Base-by-base conservation (phyloP, 2,329 filamentous ascomycete genomes). In the Graphilbum sp. region DNA sequence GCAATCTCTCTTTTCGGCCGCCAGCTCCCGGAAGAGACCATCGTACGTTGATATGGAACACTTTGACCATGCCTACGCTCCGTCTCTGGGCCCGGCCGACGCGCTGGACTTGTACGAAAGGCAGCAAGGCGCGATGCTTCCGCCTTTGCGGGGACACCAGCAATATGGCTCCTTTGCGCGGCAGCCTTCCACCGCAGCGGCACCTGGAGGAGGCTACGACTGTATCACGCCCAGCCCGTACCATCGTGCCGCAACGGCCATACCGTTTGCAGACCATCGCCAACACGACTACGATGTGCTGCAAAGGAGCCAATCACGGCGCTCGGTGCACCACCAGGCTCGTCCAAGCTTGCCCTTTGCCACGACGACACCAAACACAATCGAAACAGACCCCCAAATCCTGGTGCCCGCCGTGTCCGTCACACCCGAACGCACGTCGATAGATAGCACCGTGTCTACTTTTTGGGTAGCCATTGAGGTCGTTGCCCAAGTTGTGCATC, bases 401-500 rank as follows among this genome's bases (percentile, higher is more conserved):
- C 49, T 68, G 13, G 52, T 57, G 5, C 67, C 66, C 5, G 51
- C 53, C 21, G 54, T 71, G 19, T 48, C 51, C 15, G 57, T 67
- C 19, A 65, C 56, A 0, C 57, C 65, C 2, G 63, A 67, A 35
- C 48, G 54, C 6, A 52, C 50, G 5, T 48, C 54, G 1, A 47
- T 63, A 1, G 50, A 55, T 6, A 50, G 55, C 29, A 54, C 50
- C 3, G 48, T 50, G 29, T 47, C 51, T 24, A 52, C 46, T 11
- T 44, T 69, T n/a, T 72, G 63, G 67, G 61, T 55, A 5, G 63
- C 64, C 3, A 54, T 71, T 35, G 60, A 70, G 49, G 45, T 71
- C 31, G 61, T 56, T 8, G 57, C 59, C 12, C 59, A 58, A 4
- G 18, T 36, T 20, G 18, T 16, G 13, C 21, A 29, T 4, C 34